Conservation (phyloP, 1,139 yeast species). For the Nakaseomyces nivariensis region DNA sequence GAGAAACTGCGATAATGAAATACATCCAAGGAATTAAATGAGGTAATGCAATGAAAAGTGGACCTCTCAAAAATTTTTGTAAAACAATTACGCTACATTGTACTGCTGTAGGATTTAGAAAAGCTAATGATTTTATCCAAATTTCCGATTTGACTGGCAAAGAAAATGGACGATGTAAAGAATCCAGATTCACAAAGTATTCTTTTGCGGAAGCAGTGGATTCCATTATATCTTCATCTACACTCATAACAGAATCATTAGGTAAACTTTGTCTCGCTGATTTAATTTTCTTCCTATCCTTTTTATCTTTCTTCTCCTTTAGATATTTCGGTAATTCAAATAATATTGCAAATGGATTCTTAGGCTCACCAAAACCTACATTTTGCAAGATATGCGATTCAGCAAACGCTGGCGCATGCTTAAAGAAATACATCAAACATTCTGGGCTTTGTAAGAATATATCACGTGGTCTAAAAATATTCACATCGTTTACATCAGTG, state of each 20-base stretch:
- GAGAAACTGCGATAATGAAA: conserved; percentile 53
- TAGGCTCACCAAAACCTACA: conserved; percentile 66
- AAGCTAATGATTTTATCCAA: conserved; percentile 50
- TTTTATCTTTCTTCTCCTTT: conserved; percentile 60
- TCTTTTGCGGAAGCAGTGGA: conserved; percentile 28
- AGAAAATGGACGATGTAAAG: conserved; percentile 17
- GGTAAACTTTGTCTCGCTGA: conserved; percentile 3
- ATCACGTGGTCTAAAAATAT: conserved; percentile 45
- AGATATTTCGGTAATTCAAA: conserved; percentile 63
- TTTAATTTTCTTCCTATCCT: conserved; percentile 49
- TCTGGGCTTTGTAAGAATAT: conserved; percentile 40
- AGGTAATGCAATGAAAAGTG: conserved; percentile 57
- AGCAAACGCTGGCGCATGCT: conserved; percentile 66
- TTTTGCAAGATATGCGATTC: conserved; percentile 63
- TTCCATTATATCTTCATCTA: conserved; percentile 17
- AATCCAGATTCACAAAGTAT: conserved; percentile 25
- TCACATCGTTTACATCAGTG: conserved; percentile 53
- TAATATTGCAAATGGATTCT: conserved; percentile 63
- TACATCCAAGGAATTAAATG: conserved; percentile 67
- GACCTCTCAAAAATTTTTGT: conserved; percentile 57
- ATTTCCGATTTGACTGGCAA: conserved; percentile 32
- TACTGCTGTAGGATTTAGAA: conserved; percentile 52
- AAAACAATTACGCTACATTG: conserved; percentile 59
- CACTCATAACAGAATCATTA: conserved; percentile 5
- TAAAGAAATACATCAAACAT: conserved; percentile 62